These are phyloP conservation scores for Buxus sempervirens DNA, from an alignment of 164 flowering plant species.

Conservation along the genomic window DNA sequence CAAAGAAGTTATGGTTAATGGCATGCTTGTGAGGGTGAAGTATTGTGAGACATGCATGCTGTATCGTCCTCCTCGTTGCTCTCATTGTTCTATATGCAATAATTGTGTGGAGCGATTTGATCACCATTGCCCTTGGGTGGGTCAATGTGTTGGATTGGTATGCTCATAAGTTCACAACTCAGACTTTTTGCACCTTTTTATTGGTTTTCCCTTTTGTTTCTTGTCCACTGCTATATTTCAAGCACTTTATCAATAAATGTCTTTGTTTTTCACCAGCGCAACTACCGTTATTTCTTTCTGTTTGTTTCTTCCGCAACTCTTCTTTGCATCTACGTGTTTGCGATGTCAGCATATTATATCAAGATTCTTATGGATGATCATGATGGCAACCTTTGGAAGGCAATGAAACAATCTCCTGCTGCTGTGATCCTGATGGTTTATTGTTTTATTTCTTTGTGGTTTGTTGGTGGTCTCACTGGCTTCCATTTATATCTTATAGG, in stretches of 20 bases:
- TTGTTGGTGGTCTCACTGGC: conserved; percentile 53
- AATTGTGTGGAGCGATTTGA: conserved; percentile 45
- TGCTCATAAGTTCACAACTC: not conserved
- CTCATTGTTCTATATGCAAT: conserved; percentile 34
- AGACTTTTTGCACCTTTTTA: not conserved
- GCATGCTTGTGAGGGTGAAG: conserved; percentile 31
- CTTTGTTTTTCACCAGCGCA: conserved; percentile 38
- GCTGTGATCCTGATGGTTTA: conserved; percentile 33
- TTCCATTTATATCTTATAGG: conserved; percentile 44
- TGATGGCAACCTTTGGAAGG: conserved; percentile 29
- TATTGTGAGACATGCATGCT: conserved; percentile 47
- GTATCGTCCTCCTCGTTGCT: conserved; percentile 43
- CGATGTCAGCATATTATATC: conserved; percentile 34
- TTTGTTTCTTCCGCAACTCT: conserved; percentile 41
- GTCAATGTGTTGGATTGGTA: conserved; percentile 48
- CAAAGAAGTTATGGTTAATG: conserved; percentile 36
- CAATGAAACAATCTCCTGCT: conserved; percentile 29
- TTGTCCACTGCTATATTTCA: not conserved
- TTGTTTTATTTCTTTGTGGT: conserved; percentile 43
- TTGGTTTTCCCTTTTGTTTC: not conserved
- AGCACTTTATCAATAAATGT: not conserved
- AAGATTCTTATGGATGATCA: conserved; percentile 20
- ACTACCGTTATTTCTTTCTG: conserved; percentile 45
- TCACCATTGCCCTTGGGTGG: conserved; percentile 51
- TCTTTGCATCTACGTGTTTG: conserved; percentile 46